These are phyloP conservation scores for Cryptosporidium ubiquitum DNA, from an alignment of 169 alveolate species.

Conservation along the genomic window DNA sequence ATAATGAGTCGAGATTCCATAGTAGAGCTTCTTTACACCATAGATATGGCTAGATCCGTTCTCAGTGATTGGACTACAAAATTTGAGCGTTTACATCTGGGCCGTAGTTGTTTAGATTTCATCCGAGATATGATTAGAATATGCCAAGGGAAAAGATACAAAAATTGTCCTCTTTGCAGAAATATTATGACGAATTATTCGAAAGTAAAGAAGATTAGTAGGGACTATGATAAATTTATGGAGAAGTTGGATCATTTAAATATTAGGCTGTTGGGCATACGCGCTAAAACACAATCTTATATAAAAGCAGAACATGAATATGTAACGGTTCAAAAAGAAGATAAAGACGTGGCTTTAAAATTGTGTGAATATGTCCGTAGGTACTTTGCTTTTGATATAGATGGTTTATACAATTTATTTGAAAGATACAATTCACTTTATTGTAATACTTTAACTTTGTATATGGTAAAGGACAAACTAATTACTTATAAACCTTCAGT, in stretches of 20 bases:
- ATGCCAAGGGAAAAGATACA: background rate
- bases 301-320: too few relatives aligned
- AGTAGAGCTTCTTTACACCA: background rate
- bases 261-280: background rate
- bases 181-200: too few relatives aligned
- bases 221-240: background rate
- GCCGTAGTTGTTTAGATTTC: background rate
- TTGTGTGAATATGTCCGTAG: too few relatives aligned
- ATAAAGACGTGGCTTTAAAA: background rate
- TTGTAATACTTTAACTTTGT: background rate
- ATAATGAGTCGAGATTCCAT: background rate
- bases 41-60: too few relatives aligned
- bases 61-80: too few relatives aligned
- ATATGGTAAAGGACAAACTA: background rate
- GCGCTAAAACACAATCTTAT: background rate
- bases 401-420: background rate
- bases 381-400: too few relatives aligned
- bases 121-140: background rate
- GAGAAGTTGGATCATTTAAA: background rate
- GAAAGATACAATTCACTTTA: too few relatives aligned
- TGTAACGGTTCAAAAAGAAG: too few relatives aligned
- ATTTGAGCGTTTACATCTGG: background rate
- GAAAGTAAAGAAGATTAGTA: too few relatives aligned
- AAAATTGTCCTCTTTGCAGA: background rate
- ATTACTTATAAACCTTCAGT: background rate